These are phyloP conservation scores for Coemansia nantahalensis DNA, from an alignment of 192 early-diverging fungal genomes.

Conservation along the genomic window DNA sequence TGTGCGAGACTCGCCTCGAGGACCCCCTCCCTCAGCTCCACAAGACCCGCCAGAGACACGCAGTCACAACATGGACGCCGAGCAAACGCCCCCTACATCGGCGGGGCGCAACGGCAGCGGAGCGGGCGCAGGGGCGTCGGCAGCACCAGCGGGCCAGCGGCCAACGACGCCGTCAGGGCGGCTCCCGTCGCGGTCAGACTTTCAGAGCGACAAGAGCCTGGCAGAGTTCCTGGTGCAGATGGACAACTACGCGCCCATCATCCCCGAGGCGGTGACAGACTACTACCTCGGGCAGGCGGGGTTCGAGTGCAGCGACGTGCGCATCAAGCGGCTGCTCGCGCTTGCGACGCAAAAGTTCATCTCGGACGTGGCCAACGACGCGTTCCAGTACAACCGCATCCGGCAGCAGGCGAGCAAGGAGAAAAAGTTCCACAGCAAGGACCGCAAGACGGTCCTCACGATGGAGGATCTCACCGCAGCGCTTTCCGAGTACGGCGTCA, in stretches of 20 bases:
- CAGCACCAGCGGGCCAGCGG: slow-evolving; percentile 6
- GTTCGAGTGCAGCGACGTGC: slow-evolving; percentile 66
- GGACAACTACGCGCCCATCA: slow-evolving; percentile 64
- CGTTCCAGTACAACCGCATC: slow-evolving; percentile 69
- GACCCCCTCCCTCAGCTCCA: too few species aligned
- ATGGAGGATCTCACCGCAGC: slow-evolving; percentile 93
- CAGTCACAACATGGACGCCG: too few species aligned
- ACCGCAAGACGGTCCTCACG: slow-evolving; percentile 83
- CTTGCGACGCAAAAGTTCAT: slow-evolving; percentile 79
- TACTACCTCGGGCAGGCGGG: slow-evolving; percentile 76
- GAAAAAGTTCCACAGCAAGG: slow-evolving; percentile 56
- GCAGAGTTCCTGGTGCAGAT: slow-evolving; percentile 86
- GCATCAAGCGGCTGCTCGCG: slow-evolving; percentile 66
- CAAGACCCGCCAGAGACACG: too few species aligned
- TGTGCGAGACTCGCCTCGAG: too few species aligned
- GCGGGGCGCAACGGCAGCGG: neutral
- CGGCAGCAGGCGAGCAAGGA: slow-evolving; percentile 57
- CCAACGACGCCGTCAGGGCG: slow-evolving; percentile 19
- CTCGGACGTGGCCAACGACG: slow-evolving; percentile 70
- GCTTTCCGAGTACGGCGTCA: slow-evolving; percentile 89
- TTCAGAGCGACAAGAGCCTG: slow-evolving; percentile 67
- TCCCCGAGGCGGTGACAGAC: slow-evolving; percentile 92
- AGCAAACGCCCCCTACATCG: neutral
- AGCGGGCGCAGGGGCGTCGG: neutral
- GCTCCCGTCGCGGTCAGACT: slow-evolving; percentile 36